Evolutionary conservation across 345 rosid species (phyloP), one percentile per base, ranked within the genome.

Genomic region (Eucalyptus brandiana): DNA sequence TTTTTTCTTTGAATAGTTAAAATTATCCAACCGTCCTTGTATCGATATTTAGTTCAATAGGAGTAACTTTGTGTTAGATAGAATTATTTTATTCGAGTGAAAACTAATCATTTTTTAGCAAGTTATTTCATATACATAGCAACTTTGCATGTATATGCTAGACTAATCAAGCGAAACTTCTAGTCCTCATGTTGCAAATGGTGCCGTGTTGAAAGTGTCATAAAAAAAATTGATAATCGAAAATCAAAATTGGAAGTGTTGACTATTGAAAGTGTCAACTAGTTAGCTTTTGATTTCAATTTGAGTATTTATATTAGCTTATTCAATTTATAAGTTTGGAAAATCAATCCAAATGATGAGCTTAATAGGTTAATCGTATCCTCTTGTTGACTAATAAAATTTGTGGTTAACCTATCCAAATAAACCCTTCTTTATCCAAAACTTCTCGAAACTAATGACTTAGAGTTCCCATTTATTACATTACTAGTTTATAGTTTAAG

Each of bases 1-100:
- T 2, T 67, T 67, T 67, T 32, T 67, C 12, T 8, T 15, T n/a
- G 42, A n/a, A 67, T 2, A 67, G 21, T 67, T 67, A 16, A 67
- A 67, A 67, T 32, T 4, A 67, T 32, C 40, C 0, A 19, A 1
- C 40, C 12, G 0, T 8, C 21, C 23, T 4, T 8, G 9, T 16
- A 16, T 67, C 12, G 3, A 16, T 16, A 8, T 32, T 67, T 8
- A 67, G 23, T 19, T 34, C 4, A 7, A 34, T 5, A 5, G 0
- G 13, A 17, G 13, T 69, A 9, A 69, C 3, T 69, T 69, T 10
- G 13, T 2, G 6, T 32, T 9, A 17, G 24, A 17, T 34, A 4
- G 14, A 34, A 19, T 69, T 34, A 9, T 69, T 6, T 69, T 19
- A 5, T 69, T 69, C 3, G 1, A 69, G 44, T 9, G 7, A 69